Conservation (phyloP, 768 basidiomycete species). For the Amanita polypyramis region DNA sequence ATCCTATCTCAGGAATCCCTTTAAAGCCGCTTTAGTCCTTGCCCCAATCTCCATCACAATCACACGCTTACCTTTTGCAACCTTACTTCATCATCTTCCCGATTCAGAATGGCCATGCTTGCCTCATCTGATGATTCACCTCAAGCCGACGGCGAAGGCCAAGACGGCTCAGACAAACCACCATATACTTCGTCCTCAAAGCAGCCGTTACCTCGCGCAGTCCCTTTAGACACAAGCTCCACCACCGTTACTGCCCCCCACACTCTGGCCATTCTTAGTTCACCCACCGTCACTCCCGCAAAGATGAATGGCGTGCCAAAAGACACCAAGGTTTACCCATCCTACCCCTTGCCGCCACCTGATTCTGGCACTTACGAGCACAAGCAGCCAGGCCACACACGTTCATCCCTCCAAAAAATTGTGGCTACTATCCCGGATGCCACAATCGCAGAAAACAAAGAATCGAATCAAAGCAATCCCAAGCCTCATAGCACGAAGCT, state of each 20-base stretch:
- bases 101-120: conserved; percentile 27
- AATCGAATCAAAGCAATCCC: conserved; percentile 17
- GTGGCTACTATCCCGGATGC: conserved; percentile 12
- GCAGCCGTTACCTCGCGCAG: not conserved
- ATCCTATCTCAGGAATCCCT: conserved; percentile 3
- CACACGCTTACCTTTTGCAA: conserved; percentile 4
- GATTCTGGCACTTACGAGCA: conserved; percentile 35
- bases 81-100: conserved; percentile 3
- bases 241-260: conserved; percentile 10
- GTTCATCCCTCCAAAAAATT: conserved; percentile 32
- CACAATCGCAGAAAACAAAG: conserved; percentile 22
- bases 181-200: conserved; percentile 27
- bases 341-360: conserved; percentile 41
- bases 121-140: conserved; percentile 40
- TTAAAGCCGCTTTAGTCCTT: conserved; percentile 4
- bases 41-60: conserved; percentile 4
- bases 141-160: conserved; percentile 43
- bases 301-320: not conserved
- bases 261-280: conserved; percentile 7
- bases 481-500: conserved; percentile 13
- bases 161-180: conserved; percentile 52
- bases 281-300: conserved; percentile 12
- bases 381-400: conserved; percentile 42
- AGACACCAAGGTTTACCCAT: conserved; percentile 1
- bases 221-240: conserved; percentile 10